These are phyloP conservation scores for Coemansia sp. DNA, from an alignment of 192 early-diverging fungal genomes.

Conservation along the genomic window DNA sequence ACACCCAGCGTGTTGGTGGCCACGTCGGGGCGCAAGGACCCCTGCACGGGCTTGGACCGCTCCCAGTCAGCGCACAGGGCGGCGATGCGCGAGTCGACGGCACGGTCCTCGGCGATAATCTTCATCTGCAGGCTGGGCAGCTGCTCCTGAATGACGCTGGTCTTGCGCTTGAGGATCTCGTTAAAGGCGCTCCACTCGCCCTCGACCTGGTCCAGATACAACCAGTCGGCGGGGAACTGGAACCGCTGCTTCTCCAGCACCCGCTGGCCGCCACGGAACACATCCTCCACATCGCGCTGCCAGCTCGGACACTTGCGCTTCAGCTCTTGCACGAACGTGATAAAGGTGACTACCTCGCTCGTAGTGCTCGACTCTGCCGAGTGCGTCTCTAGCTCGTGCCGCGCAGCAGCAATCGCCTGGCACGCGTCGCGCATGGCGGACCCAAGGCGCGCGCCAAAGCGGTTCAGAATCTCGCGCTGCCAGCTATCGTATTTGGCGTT, in stretches of 20 bases:
- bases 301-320: constrained; percentile 80
- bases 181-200: constrained; percentile 98
- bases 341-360: constrained; percentile 89
- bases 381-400: constrained; percentile 87
- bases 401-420: constrained; percentile 70
- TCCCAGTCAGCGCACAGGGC: constrained; percentile 92
- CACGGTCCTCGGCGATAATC: constrained; percentile 92
- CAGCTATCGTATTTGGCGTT: constrained; percentile 97
- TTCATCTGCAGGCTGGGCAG: constrained; percentile 92
- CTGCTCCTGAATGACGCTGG: constrained; percentile 92
- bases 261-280: constrained; percentile 91
- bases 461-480: constrained; percentile 95
- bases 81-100: constrained; percentile 82
- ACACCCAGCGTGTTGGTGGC: constrained; percentile 82
- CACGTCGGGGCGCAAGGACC: constrained; percentile 83
- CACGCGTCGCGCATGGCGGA: constrained; percentile 84
- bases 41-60: constrained; percentile 92
- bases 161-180: constrained; percentile 91
- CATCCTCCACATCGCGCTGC: constrained; percentile 76
- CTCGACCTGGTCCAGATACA: constrained; percentile 93
- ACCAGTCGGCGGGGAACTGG: constrained; percentile 94
- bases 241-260: constrained; percentile 92
- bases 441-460: constrained; percentile 83
- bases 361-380: constrained; percentile 84
- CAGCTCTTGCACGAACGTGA: constrained; percentile 96